phyloP scores from a whole-genome alignment of 345 rosid species.

The Arabidopsis suecica region DNA sequence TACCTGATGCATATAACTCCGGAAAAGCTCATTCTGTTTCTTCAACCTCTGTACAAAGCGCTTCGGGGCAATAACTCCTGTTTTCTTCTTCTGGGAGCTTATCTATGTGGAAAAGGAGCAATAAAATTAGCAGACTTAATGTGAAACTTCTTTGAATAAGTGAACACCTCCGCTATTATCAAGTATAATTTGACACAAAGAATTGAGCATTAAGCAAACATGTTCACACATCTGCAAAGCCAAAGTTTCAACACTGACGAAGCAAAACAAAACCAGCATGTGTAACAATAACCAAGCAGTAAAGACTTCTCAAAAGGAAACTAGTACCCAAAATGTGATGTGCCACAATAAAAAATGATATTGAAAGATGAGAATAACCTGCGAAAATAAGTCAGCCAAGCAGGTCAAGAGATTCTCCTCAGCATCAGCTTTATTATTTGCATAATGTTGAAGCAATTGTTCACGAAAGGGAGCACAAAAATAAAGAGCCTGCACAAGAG shows the following conservation, averaged over 20 bases:
- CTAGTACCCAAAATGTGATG: not conserved
- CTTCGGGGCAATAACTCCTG: conserved; percentile 98
- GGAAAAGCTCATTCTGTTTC: conserved; percentile 98
- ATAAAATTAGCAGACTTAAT: not conserved
- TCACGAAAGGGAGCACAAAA: conserved; percentile 94
- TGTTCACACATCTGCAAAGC: not conserved
- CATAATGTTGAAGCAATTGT: conserved; percentile 75
- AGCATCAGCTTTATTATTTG: conserved; percentile 67
- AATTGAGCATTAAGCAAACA: not conserved
- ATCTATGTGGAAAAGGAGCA: conserved; percentile 53
- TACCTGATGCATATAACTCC: conserved; percentile 99
- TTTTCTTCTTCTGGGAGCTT: conserved; percentile 98
- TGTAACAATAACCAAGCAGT: not conserved
- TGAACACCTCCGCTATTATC: not conserved
- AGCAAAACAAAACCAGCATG: not conserved
- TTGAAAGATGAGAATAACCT: conserved; percentile 44
- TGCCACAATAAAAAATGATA: too few species aligned
- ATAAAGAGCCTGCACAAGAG: conserved; percentile 71
- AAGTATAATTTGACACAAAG: not conserved
- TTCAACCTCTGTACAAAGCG: conserved; percentile 97
- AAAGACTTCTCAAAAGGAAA: not conserved
- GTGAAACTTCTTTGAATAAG: too few species aligned
- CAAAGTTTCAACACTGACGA: not conserved
- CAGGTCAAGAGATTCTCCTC: conserved; percentile 92
- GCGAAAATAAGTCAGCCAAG: conserved; percentile 85